Evolutionary conservation across 352 stramenopile genomes (phyloP).

Genomic region (Thalassiosira gravida): DNA sequence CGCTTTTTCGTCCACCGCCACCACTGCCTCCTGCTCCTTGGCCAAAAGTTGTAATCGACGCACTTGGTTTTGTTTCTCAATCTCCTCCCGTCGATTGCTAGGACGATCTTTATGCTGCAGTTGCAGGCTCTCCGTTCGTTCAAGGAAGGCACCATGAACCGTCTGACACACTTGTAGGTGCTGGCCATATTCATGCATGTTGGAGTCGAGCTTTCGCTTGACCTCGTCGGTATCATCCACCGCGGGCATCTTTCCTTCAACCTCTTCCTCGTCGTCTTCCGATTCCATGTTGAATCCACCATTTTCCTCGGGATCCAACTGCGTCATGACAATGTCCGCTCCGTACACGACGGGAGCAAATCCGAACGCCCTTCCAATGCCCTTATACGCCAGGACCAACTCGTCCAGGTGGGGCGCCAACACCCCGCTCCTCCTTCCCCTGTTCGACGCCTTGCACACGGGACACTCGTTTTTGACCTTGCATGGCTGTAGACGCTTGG

Average conservation of each 20-base stretch:
- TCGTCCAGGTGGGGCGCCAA: conserved; percentile 59
- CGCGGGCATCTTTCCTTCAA: conserved; percentile 20
- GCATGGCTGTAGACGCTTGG: conserved; percentile 11
- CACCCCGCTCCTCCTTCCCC: conserved; percentile 23
- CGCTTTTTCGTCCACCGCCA: conserved; percentile 36
- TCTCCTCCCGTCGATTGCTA: conserved; percentile 22
- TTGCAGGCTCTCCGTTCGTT: conserved; percentile 10
- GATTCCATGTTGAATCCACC: conserved; percentile 5
- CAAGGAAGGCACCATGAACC: conserved; percentile 22
- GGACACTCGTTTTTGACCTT: conserved; percentile 58
- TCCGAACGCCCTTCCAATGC: conserved; percentile 57
- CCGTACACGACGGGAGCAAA: conserved; percentile 59
- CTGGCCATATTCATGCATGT: conserved; percentile 27
- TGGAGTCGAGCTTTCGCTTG: conserved; percentile 14
- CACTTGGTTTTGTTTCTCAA: conserved; percentile 26
- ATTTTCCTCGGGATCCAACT: conserved; percentile 48
- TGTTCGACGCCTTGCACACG: conserved; percentile 58
- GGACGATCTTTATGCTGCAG: background rate
- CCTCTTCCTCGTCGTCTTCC: conserved; percentile 9
- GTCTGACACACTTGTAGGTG: conserved; percentile 33
- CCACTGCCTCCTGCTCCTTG: conserved; percentile 46
- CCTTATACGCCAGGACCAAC: conserved; percentile 63
- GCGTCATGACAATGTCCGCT: conserved; percentile 66
- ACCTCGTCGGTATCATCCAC: background rate
- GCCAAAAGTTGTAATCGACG: conserved; percentile 24